Conservation (phyloP, 495 filamentous ascomycete genomes). For the Penicillium simplicissimum region DNA sequence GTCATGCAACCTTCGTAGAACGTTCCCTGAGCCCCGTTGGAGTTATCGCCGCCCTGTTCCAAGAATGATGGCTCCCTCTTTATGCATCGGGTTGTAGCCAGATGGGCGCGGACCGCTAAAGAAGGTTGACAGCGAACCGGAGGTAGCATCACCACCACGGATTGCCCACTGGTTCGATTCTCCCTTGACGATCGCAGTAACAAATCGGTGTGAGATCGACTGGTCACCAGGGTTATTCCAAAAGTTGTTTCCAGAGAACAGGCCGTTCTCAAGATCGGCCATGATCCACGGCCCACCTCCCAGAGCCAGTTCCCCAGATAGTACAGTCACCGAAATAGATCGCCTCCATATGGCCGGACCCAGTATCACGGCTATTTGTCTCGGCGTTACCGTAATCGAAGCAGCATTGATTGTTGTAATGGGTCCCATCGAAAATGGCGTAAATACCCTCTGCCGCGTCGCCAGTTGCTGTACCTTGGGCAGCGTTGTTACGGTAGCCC, state of each 20-base stretch:
- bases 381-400: conserved; percentile 66
- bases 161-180: conserved; percentile 53
- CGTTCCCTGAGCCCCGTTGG: conserved; percentile 54
- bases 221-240: conserved; percentile 47
- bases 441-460: conserved; percentile 59
- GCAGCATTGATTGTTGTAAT: conserved; percentile 59
- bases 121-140: conserved; percentile 55
- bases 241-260: conserved; percentile 52
- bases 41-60: conserved; percentile 61
- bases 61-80: conserved; percentile 60
- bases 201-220: conserved; percentile 51
- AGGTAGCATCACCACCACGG: conserved; percentile 53
- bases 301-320: conserved; percentile 52
- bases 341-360: conserved; percentile 61
- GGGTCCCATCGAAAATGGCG: conserved; percentile 58
- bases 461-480: conserved; percentile 50
- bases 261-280: conserved; percentile 60
- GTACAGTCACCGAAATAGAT: conserved; percentile 56
- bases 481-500: conserved; percentile 55
- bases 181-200: conserved; percentile 55
- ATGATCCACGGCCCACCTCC: conserved; percentile 60
- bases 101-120: conserved; percentile 51
- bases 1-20: conserved; percentile 65
- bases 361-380: conserved; percentile 52
- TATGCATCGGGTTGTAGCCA: conserved; percentile 60